A percentile compares a stretch with the other conserved stretches of the same genome.
These are phyloP conservation scores for Prunus kanzakura DNA, from an alignment of 306 rosid genomes.

Conservation along the genomic window DNA sequence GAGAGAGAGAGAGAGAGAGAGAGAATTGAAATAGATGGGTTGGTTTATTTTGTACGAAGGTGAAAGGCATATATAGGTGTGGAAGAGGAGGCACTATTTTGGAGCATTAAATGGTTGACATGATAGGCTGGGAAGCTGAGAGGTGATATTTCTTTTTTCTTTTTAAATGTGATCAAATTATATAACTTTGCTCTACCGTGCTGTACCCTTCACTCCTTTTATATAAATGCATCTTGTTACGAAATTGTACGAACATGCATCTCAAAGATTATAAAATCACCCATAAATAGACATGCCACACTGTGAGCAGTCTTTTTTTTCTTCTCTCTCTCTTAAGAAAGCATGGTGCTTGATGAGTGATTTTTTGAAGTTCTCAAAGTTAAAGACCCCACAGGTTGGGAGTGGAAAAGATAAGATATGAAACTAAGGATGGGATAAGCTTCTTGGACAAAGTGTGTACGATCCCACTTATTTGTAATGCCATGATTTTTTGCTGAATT, in stretches of 20 bases:
- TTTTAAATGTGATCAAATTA: neutral
- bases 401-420: slow-evolving; percentile 61
- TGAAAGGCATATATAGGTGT: slow-evolving; percentile 55
- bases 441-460: slow-evolving; percentile 57
- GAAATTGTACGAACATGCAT: slow-evolving; percentile 72
- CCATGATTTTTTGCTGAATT: slow-evolving; percentile 7
- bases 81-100: slow-evolving; percentile 31
- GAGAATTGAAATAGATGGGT: slow-evolving; percentile 11
- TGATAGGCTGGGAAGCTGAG: slow-evolving; percentile 30
- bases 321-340: slow-evolving; percentile 10
- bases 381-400: slow-evolving; percentile 63
- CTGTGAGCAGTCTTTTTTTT: neutral
- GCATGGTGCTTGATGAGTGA: slow-evolving; percentile 36
- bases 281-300: neutral
- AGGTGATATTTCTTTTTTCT: neutral
- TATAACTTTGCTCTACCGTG: slow-evolving; percentile 36
- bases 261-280: slow-evolving; percentile 14
- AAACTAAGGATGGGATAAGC: slow-evolving; percentile 54
- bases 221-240: slow-evolving; percentile 38
- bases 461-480: slow-evolving; percentile 42
- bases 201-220: slow-evolving; percentile 29
- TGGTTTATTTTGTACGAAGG: slow-evolving; percentile 29
- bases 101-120: slow-evolving; percentile 56
- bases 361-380: slow-evolving; percentile 44
- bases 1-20: slow-evolving; percentile 18